A percentile compares a stretch with the other conserved stretches of the same genome.
Evolutionary conservation across 1,284 basidiomycete species (phyloP).

Genomic region (Coniferiporia weirii): DNA sequence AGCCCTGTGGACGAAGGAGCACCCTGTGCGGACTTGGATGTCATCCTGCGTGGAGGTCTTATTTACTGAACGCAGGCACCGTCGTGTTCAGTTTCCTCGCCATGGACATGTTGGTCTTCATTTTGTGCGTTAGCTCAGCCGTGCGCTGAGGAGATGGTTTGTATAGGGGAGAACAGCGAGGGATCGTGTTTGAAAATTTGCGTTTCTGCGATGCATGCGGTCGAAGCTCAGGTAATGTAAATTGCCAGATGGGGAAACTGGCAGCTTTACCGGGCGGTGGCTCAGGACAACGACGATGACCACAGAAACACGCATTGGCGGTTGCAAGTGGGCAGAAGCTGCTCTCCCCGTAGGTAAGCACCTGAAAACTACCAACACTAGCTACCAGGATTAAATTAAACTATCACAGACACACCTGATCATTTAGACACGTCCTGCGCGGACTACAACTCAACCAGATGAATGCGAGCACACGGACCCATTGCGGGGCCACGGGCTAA

Average conservation of each 20-base stretch:
- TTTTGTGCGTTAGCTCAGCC: too few species aligned
- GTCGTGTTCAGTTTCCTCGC: slow-evolving; percentile 38
- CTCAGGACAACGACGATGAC: background rate
- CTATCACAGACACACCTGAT: slow-evolving; percentile 66
- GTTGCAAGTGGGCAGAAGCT: slow-evolving; percentile 35
- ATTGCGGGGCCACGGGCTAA: slow-evolving; percentile 78
- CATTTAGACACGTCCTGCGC: slow-evolving; percentile 89
- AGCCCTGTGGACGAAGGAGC: slow-evolving; percentile 50
- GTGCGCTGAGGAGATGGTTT: too few species aligned
- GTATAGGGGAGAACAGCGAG: too few species aligned
- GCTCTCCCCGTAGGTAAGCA: slow-evolving; percentile 33
- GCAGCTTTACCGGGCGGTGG: slow-evolving; percentile 43
- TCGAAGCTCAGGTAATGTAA: too few species aligned
- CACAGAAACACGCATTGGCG: too few species aligned
- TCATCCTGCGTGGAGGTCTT: slow-evolving; percentile 48
- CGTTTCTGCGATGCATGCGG: too few species aligned
- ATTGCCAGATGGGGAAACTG: background rate
- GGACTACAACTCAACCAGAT: slow-evolving; percentile 83
- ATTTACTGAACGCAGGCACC: too few species aligned
- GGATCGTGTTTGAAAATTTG: too few species aligned
- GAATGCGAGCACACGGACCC: slow-evolving; percentile 71
- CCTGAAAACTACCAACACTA: background rate
- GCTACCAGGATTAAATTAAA: background rate
- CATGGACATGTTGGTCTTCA: slow-evolving; percentile 32
- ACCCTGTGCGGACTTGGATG: slow-evolving; percentile 44